A percentile compares a stretch with the other conserved stretches of the same genome.
Evolutionary conservation across 2,329 filamentous ascomycete species (phyloP).

Genomic region (Lachnum nothofagi): DNA sequence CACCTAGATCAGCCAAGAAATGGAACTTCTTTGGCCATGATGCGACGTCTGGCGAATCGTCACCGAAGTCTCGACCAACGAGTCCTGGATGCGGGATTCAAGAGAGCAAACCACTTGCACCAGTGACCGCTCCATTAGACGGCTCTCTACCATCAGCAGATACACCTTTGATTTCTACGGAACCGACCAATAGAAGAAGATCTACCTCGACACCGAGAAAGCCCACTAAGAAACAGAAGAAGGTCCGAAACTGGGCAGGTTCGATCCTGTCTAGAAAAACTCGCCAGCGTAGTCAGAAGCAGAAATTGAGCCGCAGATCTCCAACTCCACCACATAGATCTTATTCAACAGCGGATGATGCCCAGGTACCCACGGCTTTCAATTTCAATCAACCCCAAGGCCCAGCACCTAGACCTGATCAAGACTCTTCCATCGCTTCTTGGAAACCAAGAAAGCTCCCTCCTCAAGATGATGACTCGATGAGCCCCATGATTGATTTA

Average conservation of each 20-base stretch:
- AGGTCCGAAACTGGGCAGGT: slow-evolving; percentile 61
- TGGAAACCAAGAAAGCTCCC: slow-evolving; percentile 38
- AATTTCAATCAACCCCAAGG: slow-evolving; percentile 17
- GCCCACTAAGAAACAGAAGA: slow-evolving; percentile 57
- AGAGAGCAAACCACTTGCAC: slow-evolving; percentile 11
- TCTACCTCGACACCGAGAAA: slow-evolving; percentile 30
- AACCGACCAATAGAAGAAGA: slow-evolving; percentile 23
- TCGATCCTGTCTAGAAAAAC: slow-evolving; percentile 46
- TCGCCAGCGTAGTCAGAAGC: slow-evolving; percentile 41
- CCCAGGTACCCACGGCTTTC: slow-evolving; percentile 16
- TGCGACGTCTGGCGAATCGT: slow-evolving; percentile 34
- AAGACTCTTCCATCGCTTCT: slow-evolving; percentile 28
- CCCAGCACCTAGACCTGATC: slow-evolving; percentile 14
- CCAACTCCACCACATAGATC: slow-evolving; percentile 40
- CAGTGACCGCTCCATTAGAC: slow-evolving; percentile 9
- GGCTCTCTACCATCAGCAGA: slow-evolving; percentile 14
- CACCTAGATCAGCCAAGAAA: slow-evolving; percentile 32
- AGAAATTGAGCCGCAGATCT: slow-evolving; percentile 36
- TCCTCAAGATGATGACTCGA: slow-evolving; percentile 54
- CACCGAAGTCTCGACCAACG: slow-evolving; percentile 44
- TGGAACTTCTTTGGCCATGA: slow-evolving; percentile 33
- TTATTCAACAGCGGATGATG: slow-evolving; percentile 28
- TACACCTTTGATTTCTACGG: slow-evolving; percentile 23
- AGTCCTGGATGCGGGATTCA: slow-evolving; percentile 37
- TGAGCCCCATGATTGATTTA: slow-evolving; percentile 82